These are phyloP conservation scores for Micractinium conductrix DNA, from an alignment of 139 green algal species.

Conservation along the genomic window DNA sequence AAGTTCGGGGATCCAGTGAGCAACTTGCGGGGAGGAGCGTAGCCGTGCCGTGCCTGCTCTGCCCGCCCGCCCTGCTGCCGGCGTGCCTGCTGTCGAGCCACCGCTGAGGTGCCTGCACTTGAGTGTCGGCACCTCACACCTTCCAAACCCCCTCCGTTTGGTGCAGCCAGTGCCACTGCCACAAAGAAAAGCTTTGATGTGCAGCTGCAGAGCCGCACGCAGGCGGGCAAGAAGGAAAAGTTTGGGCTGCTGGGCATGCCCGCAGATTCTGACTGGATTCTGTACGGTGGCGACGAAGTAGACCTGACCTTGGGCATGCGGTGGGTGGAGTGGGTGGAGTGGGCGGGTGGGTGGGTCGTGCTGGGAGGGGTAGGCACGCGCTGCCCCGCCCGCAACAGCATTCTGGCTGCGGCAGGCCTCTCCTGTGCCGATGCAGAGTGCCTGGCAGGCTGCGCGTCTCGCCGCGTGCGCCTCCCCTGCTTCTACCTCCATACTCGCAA, in stretches of 20 bases:
- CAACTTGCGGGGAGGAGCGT: neutral
- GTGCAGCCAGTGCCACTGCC: slow-evolving; percentile 34
- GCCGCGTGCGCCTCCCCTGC: too few species aligned
- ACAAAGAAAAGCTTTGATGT: slow-evolving; percentile 56
- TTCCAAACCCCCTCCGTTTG: neutral
- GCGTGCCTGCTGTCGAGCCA: neutral
- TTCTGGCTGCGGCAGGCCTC: too few species aligned
- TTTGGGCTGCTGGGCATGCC: slow-evolving; percentile 55
- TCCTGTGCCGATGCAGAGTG: too few species aligned
- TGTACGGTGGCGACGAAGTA: slow-evolving; percentile 52
- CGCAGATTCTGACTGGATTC: slow-evolving; percentile 54
- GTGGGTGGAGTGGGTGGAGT: too few species aligned
- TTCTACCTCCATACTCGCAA: too few species aligned
- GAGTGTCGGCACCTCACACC: neutral
- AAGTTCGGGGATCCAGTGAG: slow-evolving; percentile 19
- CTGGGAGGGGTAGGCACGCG: too few species aligned
- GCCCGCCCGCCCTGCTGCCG: too few species aligned
- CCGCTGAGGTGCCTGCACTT: neutral
- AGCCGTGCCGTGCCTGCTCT: neutral
- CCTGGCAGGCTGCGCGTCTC: too few species aligned
- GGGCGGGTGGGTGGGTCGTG: too few species aligned
- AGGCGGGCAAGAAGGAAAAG: slow-evolving; percentile 14
- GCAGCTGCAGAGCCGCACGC: slow-evolving; percentile 25
- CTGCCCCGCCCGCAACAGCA: too few species aligned
- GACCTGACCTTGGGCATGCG: slow-evolving; percentile 55